phyloP scores from a whole-genome alignment of 2,329 filamentous ascomycete species.

The Magnaporthales sp. region DNA sequence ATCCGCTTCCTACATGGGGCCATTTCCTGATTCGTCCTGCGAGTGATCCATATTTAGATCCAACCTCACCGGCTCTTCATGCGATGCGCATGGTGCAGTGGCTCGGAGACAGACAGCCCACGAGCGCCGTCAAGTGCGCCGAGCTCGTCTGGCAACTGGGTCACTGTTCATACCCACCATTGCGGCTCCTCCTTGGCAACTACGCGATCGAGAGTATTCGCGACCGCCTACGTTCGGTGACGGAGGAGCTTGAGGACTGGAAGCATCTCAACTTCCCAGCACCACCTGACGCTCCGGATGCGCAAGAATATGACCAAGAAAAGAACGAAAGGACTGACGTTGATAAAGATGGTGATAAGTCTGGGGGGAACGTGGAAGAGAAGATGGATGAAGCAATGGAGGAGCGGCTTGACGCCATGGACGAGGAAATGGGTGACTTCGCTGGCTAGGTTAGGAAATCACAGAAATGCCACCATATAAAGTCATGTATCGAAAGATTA shows the following conservation, averaged over 20 bases:
- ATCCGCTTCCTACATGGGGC: conserved; percentile 69
- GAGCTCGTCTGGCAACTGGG: conserved; percentile 92
- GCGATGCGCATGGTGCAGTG: conserved; percentile 88
- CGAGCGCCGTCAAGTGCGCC: conserved; percentile 84
- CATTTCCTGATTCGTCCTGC: conserved; percentile 87
- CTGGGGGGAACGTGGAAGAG: conserved; percentile 18
- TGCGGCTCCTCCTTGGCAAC: conserved; percentile 78
- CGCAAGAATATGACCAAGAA: conserved; percentile 8
- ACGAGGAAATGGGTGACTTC: conserved; percentile 9
- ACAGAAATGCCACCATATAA: neutral
- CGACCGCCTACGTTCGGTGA: conserved; percentile 80
- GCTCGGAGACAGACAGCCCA: conserved; percentile 87
- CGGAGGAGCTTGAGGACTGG: conserved; percentile 92
- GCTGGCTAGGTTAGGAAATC: conserved; percentile 6
- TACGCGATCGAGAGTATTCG: conserved; percentile 95
- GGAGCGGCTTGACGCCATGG: conserved; percentile 11
- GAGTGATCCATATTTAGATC: conserved; percentile 69
- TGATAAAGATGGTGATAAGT: conserved; percentile 22
- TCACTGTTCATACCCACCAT: conserved; percentile 87
- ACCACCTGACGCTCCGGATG: conserved; percentile 25
- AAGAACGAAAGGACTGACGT: conserved; percentile 17
- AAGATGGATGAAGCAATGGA: conserved; percentile 10
- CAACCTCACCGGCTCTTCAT: conserved; percentile 78
- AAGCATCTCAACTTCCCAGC: conserved; percentile 69
- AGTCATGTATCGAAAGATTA: neutral